Evolutionary conservation across 352 stramenopile species (phyloP).

Genomic region (Pseudoperonospora humuli): DNA sequence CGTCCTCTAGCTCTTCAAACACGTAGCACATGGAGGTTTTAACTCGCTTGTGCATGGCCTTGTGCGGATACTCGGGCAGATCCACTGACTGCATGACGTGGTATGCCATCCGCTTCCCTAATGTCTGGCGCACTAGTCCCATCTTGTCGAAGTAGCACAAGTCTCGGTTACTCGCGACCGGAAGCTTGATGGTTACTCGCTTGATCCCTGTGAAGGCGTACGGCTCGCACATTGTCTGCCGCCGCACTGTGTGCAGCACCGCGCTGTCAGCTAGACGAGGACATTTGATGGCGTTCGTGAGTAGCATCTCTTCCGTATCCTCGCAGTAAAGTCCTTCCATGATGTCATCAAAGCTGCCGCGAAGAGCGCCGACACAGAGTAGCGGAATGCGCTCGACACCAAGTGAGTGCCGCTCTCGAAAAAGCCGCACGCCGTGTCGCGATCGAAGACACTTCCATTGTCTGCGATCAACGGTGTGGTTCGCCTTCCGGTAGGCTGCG

Average conservation of each 20-base stretch:
- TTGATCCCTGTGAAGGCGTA: constrained; percentile 41
- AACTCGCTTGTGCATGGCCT: constrained; percentile 20
- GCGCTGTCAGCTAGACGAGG: constrained; percentile 25
- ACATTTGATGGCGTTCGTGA: constrained; percentile 32
- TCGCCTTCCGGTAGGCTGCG: constrained; percentile 18
- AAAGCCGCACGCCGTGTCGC: constrained; percentile 24
- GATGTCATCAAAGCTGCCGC: constrained; percentile 36
- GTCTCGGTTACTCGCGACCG: constrained; percentile 32
- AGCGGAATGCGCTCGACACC: constrained; percentile 10
- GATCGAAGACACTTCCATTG: constrained; percentile 36
- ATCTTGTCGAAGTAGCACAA: constrained; percentile 46
- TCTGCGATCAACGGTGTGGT: constrained; percentile 17
- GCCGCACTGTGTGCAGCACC: constrained; percentile 30
- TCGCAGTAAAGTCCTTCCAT: constrained; percentile 35
- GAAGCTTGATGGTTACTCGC: constrained; percentile 26
- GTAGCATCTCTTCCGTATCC: constrained; percentile 36
- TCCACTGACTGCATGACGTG: constrained; percentile 39
- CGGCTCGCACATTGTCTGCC: constrained; percentile 21
- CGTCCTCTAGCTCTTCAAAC: constrained; percentile 28
- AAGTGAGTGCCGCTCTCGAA: constrained; percentile 18
- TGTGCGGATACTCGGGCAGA: constrained; percentile 21
- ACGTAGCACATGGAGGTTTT: constrained; percentile 30
- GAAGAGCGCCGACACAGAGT: constrained; percentile 24
- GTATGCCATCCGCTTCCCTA: constrained; percentile 32
- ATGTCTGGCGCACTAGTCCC: constrained; percentile 25